Conservation (phyloP, 2,329 filamentous ascomycete genomes). For the Aspergillus neoniger region DNA sequence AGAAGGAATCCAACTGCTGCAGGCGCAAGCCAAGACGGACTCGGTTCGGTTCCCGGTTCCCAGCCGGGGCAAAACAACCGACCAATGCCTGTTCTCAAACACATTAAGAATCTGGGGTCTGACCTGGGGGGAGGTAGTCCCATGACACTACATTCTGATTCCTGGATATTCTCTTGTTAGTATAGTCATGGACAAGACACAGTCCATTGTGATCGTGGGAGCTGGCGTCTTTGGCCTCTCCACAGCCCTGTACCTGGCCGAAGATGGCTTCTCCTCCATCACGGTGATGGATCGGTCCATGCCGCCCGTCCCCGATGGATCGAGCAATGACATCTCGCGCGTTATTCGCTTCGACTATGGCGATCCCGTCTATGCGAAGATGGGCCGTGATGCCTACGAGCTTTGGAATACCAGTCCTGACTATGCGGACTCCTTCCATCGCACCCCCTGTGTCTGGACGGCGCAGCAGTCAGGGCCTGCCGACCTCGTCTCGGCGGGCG, state of each 20-base stretch:
- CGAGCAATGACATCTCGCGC: constrained; percentile 44
- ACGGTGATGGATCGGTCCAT: constrained; percentile 36
- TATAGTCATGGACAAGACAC: constrained; percentile 23
- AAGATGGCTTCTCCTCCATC: constrained; percentile 31
- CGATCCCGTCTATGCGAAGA: constrained; percentile 69
- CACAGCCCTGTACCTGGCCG: constrained; percentile 26
- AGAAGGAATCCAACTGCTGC: too few species aligned
- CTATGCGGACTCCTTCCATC: constrained; percentile 26
- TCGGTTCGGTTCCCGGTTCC: not conserved
- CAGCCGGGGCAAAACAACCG: not conserved
- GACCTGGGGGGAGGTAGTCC: too few species aligned
- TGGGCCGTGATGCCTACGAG: constrained; percentile 70
- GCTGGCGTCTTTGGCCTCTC: constrained; percentile 32
- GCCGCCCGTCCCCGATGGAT: constrained; percentile 41
- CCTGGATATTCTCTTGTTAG: not conserved
- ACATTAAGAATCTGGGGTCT: not conserved
- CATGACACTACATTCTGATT: not conserved
- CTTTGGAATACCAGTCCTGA: constrained; percentile 57
- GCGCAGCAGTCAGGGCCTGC: constrained; percentile 22
- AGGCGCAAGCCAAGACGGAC: not conserved
- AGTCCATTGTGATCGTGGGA: constrained; percentile 31
- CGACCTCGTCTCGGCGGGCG: constrained; percentile 23
- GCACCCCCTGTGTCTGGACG: constrained; percentile 28
- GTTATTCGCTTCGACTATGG: constrained; percentile 65
- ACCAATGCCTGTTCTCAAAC: not conserved